Evolutionary conservation across 2,329 filamentous ascomycete species (phyloP).

Genomic region (Fusarium austroafricanum): DNA sequence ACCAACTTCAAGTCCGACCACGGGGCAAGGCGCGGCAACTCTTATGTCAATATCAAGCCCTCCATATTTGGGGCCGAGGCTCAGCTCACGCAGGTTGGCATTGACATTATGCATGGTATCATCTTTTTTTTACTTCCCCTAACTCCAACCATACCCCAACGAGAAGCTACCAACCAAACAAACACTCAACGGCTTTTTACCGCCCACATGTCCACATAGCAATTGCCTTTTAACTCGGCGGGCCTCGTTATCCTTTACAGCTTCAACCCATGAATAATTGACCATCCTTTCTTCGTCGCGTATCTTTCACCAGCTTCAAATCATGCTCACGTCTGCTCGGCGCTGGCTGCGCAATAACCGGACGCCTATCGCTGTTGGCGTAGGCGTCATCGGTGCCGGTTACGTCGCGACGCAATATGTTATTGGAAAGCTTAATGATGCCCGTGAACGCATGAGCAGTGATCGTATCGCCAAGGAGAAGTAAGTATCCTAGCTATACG

Average conservation of each 20-base stretch:
- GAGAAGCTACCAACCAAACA: conserved; percentile 13
- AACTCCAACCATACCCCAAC: conserved; percentile 19
- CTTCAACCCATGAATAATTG: conserved; percentile 33
- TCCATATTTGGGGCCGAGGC: conserved; percentile 33
- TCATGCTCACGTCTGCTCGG: conserved; percentile 78
- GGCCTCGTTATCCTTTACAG: conserved; percentile 11
- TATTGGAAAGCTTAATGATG: conserved; percentile 88
- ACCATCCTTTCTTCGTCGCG: conserved; percentile 5
- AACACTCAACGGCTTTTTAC: conserved; percentile 14
- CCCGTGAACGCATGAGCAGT: conserved; percentile 94
- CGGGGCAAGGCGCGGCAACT: conserved; percentile 3
- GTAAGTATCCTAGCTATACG: conserved; percentile 61
- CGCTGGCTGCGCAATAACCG: conserved; percentile 94
- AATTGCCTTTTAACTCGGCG: conserved; percentile 1
- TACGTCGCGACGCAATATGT: conserved; percentile 96
- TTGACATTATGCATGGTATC: conserved; percentile 19
- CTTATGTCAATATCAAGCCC: conserved; percentile 17
- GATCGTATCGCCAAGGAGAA: conserved; percentile 97
- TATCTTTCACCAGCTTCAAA: conserved; percentile 22
- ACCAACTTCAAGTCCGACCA: conserved; percentile 16
- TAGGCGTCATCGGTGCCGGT: conserved; percentile 86
- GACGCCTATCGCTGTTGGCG: conserved; percentile 87
- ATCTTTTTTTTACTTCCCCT: conserved; percentile 6
- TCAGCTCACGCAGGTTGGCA: conserved; percentile 15
- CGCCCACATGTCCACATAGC: conserved; percentile 23